Evolutionary conservation across 2,329 filamentous ascomycete genomes (phyloP), one percentile per base, ranked within the genome.

Genomic region (Exserohilum turcica): DNA sequence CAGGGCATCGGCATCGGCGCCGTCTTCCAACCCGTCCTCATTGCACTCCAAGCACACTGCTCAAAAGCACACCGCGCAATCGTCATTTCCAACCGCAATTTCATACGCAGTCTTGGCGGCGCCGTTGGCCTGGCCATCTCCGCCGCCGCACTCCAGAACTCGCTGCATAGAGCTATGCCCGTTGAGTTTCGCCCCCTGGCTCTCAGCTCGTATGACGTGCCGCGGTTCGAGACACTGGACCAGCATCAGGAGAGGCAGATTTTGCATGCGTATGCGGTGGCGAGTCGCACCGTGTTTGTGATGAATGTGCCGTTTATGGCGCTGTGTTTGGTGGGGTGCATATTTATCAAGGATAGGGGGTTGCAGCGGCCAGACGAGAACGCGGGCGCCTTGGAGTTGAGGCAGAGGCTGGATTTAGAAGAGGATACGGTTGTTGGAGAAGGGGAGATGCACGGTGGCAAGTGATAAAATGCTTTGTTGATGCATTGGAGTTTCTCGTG

Each of bases 51-150:
- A 64, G 82, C 83, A 0, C 65, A 70, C 32, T 63, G 60, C 18
- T 74, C 77, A 1, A 84, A 84, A 64, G 72, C 79, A 0, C 80
- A 86, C 37, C 78, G 85, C 16, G 85, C 86, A 0, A 81, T 87
- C 1, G 80, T 86, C 16, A 87, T 86, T 31, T 84, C 82, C 2
- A 81, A 82, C 45, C 78, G 85, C 1, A 88, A 88, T 60, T 87
- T 87, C 64, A 77, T 86, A 54, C 80, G 86, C 6, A 82, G 80
- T 40, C 73, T 84, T 3, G 85, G 86, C 8, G 85, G 84, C 19
- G 77, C 84, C 1, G 76, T 80, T 12, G 84, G 85, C 0, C 77
- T 88, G 0, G 84, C 83, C 0, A 73, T 86, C 7, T 64, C 59
- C 12, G 60, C 56, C 9, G 53, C 60, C 8, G 52, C 56, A 15